These are phyloP conservation scores for Aspergillus leporis DNA, from an alignment of 495 filamentous ascomycete species.

Conservation along the genomic window DNA sequence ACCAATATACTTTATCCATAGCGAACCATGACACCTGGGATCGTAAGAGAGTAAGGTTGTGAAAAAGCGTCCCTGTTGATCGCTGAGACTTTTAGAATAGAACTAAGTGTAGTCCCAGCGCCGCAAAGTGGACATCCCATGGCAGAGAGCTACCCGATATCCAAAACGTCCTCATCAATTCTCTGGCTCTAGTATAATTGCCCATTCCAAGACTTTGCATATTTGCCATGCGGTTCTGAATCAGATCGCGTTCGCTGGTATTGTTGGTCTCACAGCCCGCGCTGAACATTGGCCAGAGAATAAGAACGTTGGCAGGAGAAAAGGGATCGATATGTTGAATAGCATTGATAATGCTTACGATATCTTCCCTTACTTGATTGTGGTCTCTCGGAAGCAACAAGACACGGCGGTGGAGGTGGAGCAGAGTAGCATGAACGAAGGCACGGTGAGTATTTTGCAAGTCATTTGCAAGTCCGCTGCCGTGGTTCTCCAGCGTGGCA, in stretches of 20 bases:
- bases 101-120: conserved; percentile 27
- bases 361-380: conserved; percentile 24
- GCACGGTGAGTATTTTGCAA: conserved; percentile 29
- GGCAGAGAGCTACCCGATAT: conserved; percentile 17
- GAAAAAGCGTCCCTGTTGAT: background rate
- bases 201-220: conserved; percentile 37
- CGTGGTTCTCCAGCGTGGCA: background rate
- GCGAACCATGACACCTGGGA: background rate
- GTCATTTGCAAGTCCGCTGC: conserved; percentile 15
- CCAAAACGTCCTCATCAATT: conserved; percentile 26
- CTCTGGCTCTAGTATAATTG: conserved; percentile 34
- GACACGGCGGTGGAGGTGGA: conserved; percentile 34
- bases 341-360: conserved; percentile 24
- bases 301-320: conserved; percentile 32
- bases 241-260: conserved; percentile 17
- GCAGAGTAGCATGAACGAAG: conserved; percentile 33
- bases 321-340: conserved; percentile 20
- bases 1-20: background rate
- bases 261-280: conserved; percentile 35
- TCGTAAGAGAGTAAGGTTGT: no score
- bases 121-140: conserved; percentile 30
- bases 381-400: conserved; percentile 23
- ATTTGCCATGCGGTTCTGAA: conserved; percentile 30
- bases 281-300: conserved; percentile 39
- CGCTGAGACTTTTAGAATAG: conserved; percentile 25